Evolutionary conservation across 2,329 filamentous ascomycete species (phyloP).

Genomic region (Colletotrichum navitas): DNA sequence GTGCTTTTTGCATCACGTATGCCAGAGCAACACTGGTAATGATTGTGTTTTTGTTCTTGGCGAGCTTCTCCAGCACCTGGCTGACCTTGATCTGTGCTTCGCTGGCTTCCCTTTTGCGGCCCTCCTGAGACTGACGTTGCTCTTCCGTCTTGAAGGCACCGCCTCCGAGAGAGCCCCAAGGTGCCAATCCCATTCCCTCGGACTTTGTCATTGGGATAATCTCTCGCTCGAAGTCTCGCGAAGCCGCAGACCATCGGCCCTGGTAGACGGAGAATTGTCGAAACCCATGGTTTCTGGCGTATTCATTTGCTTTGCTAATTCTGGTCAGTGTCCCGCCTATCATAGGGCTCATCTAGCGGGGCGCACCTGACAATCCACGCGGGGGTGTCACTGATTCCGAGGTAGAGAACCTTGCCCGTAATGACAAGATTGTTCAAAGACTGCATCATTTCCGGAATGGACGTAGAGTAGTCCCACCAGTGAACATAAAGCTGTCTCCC

Average conservation of each 20-base stretch:
- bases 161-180: constrained; percentile 66
- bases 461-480: constrained; percentile 77
- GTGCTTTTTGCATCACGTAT: constrained; percentile 79
- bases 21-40: constrained; percentile 72
- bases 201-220: constrained; percentile 74
- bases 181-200: constrained; percentile 72
- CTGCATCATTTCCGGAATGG: constrained; percentile 77
- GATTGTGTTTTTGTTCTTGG: constrained; percentile 56
- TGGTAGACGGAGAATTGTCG: constrained; percentile 78
- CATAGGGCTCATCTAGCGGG: neutral
- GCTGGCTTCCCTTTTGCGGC: constrained; percentile 56
- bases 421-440: constrained; percentile 71
- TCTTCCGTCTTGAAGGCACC: constrained; percentile 51
- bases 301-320: constrained; percentile 71
- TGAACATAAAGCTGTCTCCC: constrained; percentile 67
- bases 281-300: constrained; percentile 78
- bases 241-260: constrained; percentile 71
- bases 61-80: constrained; percentile 63
- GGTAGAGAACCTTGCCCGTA: constrained; percentile 72
- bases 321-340: constrained; percentile 7
- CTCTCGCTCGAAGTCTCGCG: constrained; percentile 78
- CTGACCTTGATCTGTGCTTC: constrained; percentile 66
- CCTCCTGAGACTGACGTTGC: constrained; percentile 50
- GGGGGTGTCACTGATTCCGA: constrained; percentile 77
- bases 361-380: constrained; percentile 73